phyloP scores from a whole-genome alignment of 768 basidiomycete genomes.

The Candolleomyces efflorescens region DNA sequence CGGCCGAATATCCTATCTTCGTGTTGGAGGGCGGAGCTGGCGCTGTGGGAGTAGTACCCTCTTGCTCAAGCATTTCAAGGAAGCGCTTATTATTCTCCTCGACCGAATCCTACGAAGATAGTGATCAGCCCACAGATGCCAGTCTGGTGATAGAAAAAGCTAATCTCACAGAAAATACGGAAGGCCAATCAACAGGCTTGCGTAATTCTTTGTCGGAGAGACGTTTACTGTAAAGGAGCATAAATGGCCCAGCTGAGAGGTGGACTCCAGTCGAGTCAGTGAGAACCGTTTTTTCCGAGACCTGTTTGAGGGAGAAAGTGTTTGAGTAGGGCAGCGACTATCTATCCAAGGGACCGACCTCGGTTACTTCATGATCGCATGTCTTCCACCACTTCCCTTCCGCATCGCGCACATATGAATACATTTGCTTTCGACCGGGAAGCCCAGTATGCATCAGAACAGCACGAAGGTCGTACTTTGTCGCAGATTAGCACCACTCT shows the following conservation, averaged over 20 bases:
- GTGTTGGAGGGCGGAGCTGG: too few species aligned
- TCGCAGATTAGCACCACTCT: neutral
- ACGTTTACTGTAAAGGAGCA: conserved; percentile 63
- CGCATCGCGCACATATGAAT: conserved; percentile 67
- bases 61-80: conserved; percentile 28
- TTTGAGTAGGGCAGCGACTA: neutral
- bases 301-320: conserved; percentile 42
- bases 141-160: neutral
- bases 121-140: neutral
- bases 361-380: conserved; percentile 61
- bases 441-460: conserved; percentile 77
- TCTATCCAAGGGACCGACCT: conserved; percentile 36
- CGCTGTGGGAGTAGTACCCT: conserved; percentile 1
- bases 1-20: too few species aligned
- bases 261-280: conserved; percentile 70
- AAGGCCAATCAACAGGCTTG: conserved; percentile 34
- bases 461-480: conserved; percentile 74
- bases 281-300: conserved; percentile 64
- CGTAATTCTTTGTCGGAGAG: conserved; percentile 31
- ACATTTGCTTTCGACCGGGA: conserved; percentile 71
- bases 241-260: conserved; percentile 71
- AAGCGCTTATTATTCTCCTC: conserved; percentile 32
- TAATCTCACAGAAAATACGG: conserved; percentile 28
- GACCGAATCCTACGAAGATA: conserved; percentile 24
- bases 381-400: conserved; percentile 79